A percentile compares a stretch with the other conserved stretches of the same genome.
Conservation (phyloP, 2,329 filamentous ascomycete genomes). For the Apiospora pterosperma region DNA sequence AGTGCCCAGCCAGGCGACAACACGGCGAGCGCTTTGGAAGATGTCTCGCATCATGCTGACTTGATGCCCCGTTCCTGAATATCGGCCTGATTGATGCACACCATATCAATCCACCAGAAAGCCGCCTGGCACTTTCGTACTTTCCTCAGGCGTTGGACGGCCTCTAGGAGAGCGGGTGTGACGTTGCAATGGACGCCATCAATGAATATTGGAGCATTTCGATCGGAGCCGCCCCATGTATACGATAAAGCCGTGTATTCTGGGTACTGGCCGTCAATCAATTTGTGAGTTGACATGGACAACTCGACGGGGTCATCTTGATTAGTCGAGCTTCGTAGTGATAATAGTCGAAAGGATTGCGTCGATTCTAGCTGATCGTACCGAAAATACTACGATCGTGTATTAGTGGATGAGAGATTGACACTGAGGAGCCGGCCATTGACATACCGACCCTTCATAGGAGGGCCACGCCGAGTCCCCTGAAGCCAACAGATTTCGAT, state of each 20-base stretch:
- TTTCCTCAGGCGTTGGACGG: neutral
- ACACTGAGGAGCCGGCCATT: too few species aligned
- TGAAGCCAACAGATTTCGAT: too few species aligned
- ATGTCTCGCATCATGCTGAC: neutral
- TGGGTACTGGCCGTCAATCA: neutral
- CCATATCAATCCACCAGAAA: neutral
- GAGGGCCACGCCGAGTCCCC: too few species aligned
- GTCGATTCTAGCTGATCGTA: neutral
- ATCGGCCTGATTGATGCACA: neutral
- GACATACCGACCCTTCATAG: too few species aligned
- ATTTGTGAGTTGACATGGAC: neutral
- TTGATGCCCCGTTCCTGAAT: neutral
- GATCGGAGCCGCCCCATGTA: neutral
- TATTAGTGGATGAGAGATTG: too few species aligned
- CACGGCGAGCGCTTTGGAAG: neutral
- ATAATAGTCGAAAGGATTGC: neutral
- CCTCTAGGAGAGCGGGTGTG: neutral
- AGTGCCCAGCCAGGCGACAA: neutral
- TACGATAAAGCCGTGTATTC: neutral
- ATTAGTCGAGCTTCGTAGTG: neutral
- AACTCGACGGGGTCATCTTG: neutral
- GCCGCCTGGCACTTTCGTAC: neutral
- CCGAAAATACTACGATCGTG: too few species aligned
- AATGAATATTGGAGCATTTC: neutral
- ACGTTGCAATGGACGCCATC: rapidly evolving